Base-by-base conservation (phyloP, 164 flowering plant species). In the Vitis riparia region DNA sequence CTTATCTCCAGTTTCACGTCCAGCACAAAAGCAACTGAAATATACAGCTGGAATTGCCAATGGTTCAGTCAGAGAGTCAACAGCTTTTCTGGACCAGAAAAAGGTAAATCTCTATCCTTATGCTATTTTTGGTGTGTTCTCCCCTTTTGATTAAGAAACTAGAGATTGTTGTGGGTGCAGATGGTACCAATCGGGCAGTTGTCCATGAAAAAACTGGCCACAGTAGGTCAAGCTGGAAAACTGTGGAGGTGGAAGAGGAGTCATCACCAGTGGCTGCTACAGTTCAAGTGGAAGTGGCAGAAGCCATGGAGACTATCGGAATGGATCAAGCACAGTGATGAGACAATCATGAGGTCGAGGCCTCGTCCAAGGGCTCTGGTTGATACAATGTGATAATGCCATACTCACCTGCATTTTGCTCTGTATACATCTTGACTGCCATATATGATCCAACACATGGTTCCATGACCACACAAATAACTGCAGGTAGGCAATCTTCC, bases 231-330 rank as follows among this genome's bases (percentile, higher is more conserved):
- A 68, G 85, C 80, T 53, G 97, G 98, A 51, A 93, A 86, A 74
- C 86, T 93, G 3, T 88, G 98, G 94, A 87, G 88, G 77, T 91
- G 95, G 97, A 90, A 91, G 81, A 87, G 98, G 73, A 93, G 98
- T 73, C 96, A 93, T 76, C 97, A 93, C 65, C 98, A 90, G 71
- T 91, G 97, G 98, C 81, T 89, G 13, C 77, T 93, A 69, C 98
- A 93, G 79, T 93, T 90, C 81, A 93, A 91, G 73, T 93, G 97
- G 98, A 93, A 91, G 71, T 93, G 98, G 98, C 98, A 93, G 78
- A 93, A 93, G 69, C 98, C 98, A 15, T 93, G 98, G 98, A 88
- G 84, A 79, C 91, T 93, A 55, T 90, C 98, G 6, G 98, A 93
- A 74, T 88, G 80, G 91, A 93, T 93, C 63, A 89, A 84, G 68